A percentile compares a stretch with the other conserved stretches of the same genome.
phyloP scores from a whole-genome alignment of 805 yeast genomes.

The Cyberlindnera amylophila region DNA sequence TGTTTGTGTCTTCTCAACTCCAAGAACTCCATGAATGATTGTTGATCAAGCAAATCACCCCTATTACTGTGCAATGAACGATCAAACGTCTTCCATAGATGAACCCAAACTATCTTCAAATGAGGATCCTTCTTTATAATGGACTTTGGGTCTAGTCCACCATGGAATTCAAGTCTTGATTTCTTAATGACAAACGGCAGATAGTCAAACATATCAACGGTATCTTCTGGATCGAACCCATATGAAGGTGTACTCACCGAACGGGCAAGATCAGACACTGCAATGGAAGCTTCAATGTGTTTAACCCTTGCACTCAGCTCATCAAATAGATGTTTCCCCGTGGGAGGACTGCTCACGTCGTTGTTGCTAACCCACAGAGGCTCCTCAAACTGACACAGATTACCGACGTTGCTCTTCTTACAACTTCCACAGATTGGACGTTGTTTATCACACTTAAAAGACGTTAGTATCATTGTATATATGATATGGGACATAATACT shows the following conservation, averaged over 20 bases:
- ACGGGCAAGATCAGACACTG: conserved; percentile 31
- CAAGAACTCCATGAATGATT: conserved; percentile 5
- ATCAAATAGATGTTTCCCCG: conserved; percentile 25
- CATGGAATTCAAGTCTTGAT: conserved; percentile 42
- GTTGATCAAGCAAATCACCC: neutral
- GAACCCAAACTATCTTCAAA: conserved; percentile 33
- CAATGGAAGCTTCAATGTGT: conserved; percentile 43
- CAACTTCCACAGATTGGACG: conserved; percentile 55
- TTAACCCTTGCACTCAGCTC: conserved; percentile 39
- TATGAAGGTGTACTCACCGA: conserved; percentile 10
- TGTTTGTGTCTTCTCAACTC: conserved; percentile 18
- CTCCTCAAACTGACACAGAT: conserved; percentile 52
- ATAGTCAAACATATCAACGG: conserved; percentile 41
- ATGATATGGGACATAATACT: neutral
- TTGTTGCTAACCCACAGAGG: conserved; percentile 57
- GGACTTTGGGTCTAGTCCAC: conserved; percentile 50
- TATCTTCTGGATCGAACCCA: conserved; percentile 31
- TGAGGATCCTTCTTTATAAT: conserved; percentile 44
- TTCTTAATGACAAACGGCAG: conserved; percentile 40
- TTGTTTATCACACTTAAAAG: conserved; percentile 36
- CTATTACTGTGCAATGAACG: conserved; percentile 2
- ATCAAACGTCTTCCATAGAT: conserved; percentile 20
- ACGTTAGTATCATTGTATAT: conserved; percentile 1
- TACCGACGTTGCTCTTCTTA: conserved; percentile 51
- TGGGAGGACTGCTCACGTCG: too few species aligned